A percentile compares a stretch with the other conserved stretches of the same genome.
These are phyloP conservation scores for Hyaloperonospora arabidopsidis DNA, from an alignment of 352 stramenopile species.

Conservation along the genomic window DNA sequence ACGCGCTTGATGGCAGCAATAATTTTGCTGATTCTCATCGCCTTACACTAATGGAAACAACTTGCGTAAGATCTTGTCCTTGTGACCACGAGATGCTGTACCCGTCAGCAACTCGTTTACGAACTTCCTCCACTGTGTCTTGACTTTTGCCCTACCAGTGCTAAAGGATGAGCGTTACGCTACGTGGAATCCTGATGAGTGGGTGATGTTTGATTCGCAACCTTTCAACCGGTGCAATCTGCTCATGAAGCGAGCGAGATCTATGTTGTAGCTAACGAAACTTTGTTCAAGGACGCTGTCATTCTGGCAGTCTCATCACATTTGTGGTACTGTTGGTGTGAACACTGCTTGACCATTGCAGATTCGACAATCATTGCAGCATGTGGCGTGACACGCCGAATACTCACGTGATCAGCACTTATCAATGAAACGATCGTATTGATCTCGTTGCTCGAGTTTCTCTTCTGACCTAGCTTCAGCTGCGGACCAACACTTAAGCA, in stretches of 20 bases:
- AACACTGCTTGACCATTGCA: constrained; percentile 55
- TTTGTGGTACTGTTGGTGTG: constrained; percentile 59
- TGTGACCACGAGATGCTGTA: constrained; percentile 65
- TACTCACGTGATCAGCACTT: constrained; percentile 8
- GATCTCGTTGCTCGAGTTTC: too few relatives aligned
- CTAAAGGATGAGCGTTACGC: background rate
- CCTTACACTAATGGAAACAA: constrained; percentile 76
- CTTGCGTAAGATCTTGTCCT: constrained; percentile 82
- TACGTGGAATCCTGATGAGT: background rate
- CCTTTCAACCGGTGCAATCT: constrained; percentile 77
- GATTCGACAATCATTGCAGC: constrained; percentile 68
- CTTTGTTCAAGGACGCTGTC: constrained; percentile 76
- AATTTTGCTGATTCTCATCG: constrained; percentile 61
- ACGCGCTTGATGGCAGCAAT: constrained; percentile 83
- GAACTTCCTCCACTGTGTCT: constrained; percentile 59
- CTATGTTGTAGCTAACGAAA: constrained; percentile 82
- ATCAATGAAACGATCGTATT: too few relatives aligned
- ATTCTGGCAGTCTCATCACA: constrained; percentile 73
- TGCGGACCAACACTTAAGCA: too few relatives aligned
- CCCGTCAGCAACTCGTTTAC: constrained; percentile 60
- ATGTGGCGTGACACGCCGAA: constrained; percentile 75
- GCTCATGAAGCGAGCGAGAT: constrained; percentile 63
- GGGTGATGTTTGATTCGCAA: constrained; percentile 6
- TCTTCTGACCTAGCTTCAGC: too few relatives aligned
- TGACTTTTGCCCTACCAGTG: constrained; percentile 46